Base-by-base conservation (phyloP, 2,329 filamentous ascomycete genomes). In the Remersonia thermophila region DNA sequence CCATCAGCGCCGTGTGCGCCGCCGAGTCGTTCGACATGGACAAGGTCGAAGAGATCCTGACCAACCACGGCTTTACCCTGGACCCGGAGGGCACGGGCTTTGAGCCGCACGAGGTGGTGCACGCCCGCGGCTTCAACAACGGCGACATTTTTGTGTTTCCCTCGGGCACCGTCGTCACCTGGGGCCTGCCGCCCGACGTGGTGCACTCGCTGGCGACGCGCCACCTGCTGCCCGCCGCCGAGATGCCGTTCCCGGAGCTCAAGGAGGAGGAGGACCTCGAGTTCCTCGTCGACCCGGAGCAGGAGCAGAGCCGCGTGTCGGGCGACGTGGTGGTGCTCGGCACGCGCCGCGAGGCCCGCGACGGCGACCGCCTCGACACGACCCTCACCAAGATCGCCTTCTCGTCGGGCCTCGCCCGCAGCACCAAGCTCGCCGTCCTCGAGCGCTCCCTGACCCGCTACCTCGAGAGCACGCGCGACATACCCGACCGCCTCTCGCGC, bases 101-200 rank as follows among this genome's bases (percentile, higher is more conserved):
- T 47, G 72, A 77, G 46, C 61, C 66, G 32, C 64, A 65, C 44
- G 73, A 78, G 50, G 73, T 80, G 5, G 69, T 80, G 33, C 75
- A 80, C 51, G 75, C 73, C 6, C 63, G 72, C 35, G 66, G 67
- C 7, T 64, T 69, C 40, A 71, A 74, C 53, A 67, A 75, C 39
- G 87, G 86, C 25, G 91, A 98, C 59, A 76, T 96, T 34, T 96
- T 96, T 54, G 79, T 98, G 38, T 98, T 98, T 47, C 86, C 89
- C 7, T 94, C 87, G 0, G 91, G 91, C 9, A 93, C 87, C 10
- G 72, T 96, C 7, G 91, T 96, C 5, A 80, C 84, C 16, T 98
- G 91, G 91, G 83, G 83, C 4, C 67, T 95, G 1, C 79, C 84
- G 1, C 73, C 85, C 42, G 75, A 80, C 39, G 73, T 85, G 13